Conservation (phyloP, 345 rosid genomes). For the Ceriops zippeliana region DNA sequence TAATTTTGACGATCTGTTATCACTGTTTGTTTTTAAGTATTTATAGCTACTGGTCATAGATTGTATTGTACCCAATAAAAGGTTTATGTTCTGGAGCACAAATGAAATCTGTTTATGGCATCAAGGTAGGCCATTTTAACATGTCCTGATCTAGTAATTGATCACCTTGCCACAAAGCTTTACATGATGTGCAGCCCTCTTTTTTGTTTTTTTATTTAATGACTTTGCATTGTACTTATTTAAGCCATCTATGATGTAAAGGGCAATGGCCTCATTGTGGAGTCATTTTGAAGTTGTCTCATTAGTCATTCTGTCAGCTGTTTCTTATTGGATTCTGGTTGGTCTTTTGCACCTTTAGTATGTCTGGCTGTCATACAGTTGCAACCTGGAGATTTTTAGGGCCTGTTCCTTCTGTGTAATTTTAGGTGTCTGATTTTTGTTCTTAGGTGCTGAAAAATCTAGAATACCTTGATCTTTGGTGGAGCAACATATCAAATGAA, state of each 20-base stretch:
- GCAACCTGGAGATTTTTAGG: neutral
- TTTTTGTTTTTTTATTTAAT: neutral
- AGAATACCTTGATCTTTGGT: constrained; percentile 89
- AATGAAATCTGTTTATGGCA: neutral
- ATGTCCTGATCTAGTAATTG: neutral
- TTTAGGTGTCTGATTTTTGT: neutral
- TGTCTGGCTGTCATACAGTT: neutral
- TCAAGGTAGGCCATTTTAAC: neutral
- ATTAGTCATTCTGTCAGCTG: neutral
- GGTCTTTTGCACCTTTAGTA: neutral
- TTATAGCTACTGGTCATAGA: neutral
- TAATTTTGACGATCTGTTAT: neutral
- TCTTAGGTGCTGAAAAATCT: constrained; percentile 65
- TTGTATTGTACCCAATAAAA: neutral
- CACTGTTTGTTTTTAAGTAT: neutral
- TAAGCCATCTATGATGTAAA: neutral
- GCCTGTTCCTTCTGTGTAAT: neutral
- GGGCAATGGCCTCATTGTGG: neutral
- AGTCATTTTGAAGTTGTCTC: neutral
- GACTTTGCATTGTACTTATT: neutral
- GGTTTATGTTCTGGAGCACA: neutral
- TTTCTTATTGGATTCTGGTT: neutral
- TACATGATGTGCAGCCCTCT: neutral
- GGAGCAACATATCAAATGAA: constrained; percentile 62
- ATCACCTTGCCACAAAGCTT: neutral